Conservation (phyloP, 805 yeast genomes). For the Candida ulmi region DNA sequence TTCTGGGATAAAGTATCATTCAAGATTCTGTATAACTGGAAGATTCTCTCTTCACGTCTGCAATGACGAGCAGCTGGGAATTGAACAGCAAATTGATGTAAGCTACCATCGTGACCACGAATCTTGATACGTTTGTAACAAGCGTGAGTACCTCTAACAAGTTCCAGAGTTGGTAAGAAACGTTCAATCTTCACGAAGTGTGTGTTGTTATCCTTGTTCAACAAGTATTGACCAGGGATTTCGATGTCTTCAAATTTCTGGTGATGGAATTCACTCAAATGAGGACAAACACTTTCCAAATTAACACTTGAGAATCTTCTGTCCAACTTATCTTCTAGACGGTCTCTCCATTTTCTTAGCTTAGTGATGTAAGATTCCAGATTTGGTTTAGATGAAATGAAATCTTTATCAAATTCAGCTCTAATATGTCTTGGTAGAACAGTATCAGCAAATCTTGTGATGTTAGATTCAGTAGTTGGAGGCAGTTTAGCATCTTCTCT, state of each 20-base stretch:
- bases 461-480: constrained; percentile 83
- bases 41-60: constrained; percentile 90
- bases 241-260: constrained; percentile 97
- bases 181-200: constrained; percentile 92
- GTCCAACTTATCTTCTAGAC: constrained; percentile 88
- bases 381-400: constrained; percentile 81
- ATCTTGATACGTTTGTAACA: constrained; percentile 86
- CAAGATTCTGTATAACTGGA: constrained; percentile 86
- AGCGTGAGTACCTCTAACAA: constrained; percentile 84
- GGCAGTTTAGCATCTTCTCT: constrained; percentile 86
- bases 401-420: constrained; percentile 87
- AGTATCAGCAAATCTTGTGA: constrained; percentile 86
- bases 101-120: constrained; percentile 88
- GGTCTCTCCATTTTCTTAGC: constrained; percentile 86
- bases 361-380: constrained; percentile 81
- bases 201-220: constrained; percentile 81
- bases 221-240: constrained; percentile 91
- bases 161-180: constrained; percentile 81
- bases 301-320: constrained; percentile 75
- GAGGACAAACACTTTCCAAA: constrained; percentile 89
- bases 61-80: constrained; percentile 97
- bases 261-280: constrained; percentile 93
- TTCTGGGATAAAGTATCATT: constrained; percentile 74
- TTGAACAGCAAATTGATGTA: constrained; percentile 92
- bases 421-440: constrained; percentile 85